phyloP scores from a whole-genome alignment of 164 flowering plant species.

The Akebia trifoliata region DNA sequence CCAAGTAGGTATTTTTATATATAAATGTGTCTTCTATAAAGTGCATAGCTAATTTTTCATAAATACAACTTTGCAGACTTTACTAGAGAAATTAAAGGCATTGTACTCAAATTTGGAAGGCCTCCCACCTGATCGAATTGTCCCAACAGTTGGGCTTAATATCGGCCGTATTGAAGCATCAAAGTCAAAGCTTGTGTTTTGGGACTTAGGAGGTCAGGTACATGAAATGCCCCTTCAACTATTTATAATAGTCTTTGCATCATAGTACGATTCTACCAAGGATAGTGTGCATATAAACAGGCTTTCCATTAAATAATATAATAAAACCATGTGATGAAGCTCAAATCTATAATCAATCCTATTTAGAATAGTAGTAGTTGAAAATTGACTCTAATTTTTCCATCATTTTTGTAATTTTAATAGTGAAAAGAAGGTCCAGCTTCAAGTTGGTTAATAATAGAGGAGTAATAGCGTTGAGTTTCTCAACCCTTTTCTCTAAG shows the following conservation, averaged over 20 bases:
- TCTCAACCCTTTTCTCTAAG: no score
- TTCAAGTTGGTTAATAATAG: no score
- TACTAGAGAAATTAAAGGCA: conserved; percentile 87
- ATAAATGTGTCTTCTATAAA: background rate
- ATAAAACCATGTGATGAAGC: no score
- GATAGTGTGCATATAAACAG: no score
- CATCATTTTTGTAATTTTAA: no score
- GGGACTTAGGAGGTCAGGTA: conserved; percentile 99
- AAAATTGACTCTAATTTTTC: no score
- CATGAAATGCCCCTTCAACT: conserved; percentile 9
- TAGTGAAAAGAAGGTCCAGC: no score
- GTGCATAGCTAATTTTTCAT: background rate
- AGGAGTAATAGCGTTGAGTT: no score
- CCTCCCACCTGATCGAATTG: conserved; percentile 92
- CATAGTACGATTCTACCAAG: no score
- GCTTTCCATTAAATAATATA: no score
- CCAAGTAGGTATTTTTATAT: background rate
- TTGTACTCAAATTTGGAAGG: conserved; percentile 80
- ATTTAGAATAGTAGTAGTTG: no score
- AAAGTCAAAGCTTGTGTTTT: conserved; percentile 83
- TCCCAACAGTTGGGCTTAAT: conserved; percentile 97
- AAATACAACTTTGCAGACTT: conserved; percentile 44
- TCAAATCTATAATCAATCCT: no score
- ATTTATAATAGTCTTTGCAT: background rate
- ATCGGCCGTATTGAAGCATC: conserved; percentile 86